phyloP scores from a whole-genome alignment of 2,329 filamentous ascomycete species.

The Paradendryphiella salina region DNA sequence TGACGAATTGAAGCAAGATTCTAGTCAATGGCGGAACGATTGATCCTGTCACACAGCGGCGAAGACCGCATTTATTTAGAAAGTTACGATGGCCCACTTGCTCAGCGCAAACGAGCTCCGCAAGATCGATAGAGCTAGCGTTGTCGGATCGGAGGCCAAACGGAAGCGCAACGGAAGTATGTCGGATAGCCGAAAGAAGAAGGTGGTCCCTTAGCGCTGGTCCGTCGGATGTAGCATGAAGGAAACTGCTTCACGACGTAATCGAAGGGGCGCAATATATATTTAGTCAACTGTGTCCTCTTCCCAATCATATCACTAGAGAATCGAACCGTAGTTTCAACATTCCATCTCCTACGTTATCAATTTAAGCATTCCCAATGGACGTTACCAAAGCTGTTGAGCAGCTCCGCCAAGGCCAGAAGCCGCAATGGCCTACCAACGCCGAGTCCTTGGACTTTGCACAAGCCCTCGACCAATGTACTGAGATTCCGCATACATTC shows the following conservation, averaged over 20 bases:
- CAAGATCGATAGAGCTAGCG: neutral
- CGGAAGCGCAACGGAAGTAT: constrained; percentile 15
- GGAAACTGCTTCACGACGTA: constrained; percentile 16
- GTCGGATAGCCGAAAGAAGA: constrained; percentile 21
- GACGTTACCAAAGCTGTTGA: constrained; percentile 28
- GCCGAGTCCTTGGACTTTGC: constrained; percentile 33
- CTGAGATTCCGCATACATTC: constrained; percentile 44
- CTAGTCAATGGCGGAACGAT: constrained; percentile 1
- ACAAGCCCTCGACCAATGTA: constrained; percentile 32
- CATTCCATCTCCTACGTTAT: neutral
- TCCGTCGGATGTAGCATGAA: constrained; percentile 9
- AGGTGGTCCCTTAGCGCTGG: constrained; percentile 15
- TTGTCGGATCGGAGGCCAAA: constrained; percentile 6
- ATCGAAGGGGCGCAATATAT: constrained; percentile 6
- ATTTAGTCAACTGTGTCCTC: constrained; percentile 8
- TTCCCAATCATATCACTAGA: constrained; percentile 1
- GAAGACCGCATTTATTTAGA: constrained; percentile 28
- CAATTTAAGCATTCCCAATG: constrained; percentile 22
- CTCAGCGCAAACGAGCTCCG: neutral
- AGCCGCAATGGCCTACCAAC: constrained; percentile 33
- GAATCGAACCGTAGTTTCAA: neutral
- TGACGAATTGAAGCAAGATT: neutral
- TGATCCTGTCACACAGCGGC: constrained; percentile 14
- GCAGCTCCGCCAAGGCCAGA: constrained; percentile 36
- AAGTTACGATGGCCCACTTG: neutral